Evolutionary conservation across 1,284 basidiomycete genomes (phyloP).

Genomic region (Entoloma clypeatum): DNA sequence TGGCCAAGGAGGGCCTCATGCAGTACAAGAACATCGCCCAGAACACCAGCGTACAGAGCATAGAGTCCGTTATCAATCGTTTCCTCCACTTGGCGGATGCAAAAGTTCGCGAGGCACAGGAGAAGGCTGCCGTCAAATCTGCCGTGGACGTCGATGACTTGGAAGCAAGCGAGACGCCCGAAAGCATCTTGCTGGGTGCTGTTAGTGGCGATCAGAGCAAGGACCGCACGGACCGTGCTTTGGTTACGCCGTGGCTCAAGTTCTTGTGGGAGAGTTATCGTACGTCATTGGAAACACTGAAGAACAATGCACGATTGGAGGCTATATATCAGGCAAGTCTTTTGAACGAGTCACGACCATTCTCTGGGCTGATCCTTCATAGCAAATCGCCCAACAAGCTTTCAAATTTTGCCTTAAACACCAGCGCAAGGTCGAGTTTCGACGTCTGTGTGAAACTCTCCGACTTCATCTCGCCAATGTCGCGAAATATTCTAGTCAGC

Average conservation of each 20-base stretch:
- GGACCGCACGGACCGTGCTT: slow-evolving; percentile 92
- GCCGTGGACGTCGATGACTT: slow-evolving; percentile 85
- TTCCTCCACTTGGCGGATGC: slow-evolving; percentile 88
- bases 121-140: slow-evolving; percentile 72
- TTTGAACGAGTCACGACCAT: slow-evolving; percentile 5
- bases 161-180: slow-evolving; percentile 89
- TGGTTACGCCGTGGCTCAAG: slow-evolving; percentile 97
- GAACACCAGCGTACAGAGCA: slow-evolving; percentile 86
- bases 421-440: slow-evolving; percentile 95
- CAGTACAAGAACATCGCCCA: slow-evolving; percentile 97
- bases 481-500: slow-evolving; percentile 93
- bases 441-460: slow-evolving; percentile 94
- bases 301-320: slow-evolving; percentile 95
- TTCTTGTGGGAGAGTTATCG: slow-evolving; percentile 99
- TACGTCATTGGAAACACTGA: slow-evolving; percentile 93
- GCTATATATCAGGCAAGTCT: slow-evolving; percentile 84
- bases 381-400: slow-evolving; percentile 96
- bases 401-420: slow-evolving; percentile 97
- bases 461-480: slow-evolving; percentile 94
- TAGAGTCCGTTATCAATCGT: slow-evolving; percentile 88
- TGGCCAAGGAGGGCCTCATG: slow-evolving; percentile 94
- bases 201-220: slow-evolving; percentile 91
- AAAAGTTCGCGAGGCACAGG: slow-evolving; percentile 85
- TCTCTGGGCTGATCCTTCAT: slow-evolving; percentile 10
- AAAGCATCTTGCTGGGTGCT: slow-evolving; percentile 84